Conservation (phyloP, 2,329 filamentous ascomycete genomes). For the Ophiocordyceps camponoti-rufipedis region DNA sequence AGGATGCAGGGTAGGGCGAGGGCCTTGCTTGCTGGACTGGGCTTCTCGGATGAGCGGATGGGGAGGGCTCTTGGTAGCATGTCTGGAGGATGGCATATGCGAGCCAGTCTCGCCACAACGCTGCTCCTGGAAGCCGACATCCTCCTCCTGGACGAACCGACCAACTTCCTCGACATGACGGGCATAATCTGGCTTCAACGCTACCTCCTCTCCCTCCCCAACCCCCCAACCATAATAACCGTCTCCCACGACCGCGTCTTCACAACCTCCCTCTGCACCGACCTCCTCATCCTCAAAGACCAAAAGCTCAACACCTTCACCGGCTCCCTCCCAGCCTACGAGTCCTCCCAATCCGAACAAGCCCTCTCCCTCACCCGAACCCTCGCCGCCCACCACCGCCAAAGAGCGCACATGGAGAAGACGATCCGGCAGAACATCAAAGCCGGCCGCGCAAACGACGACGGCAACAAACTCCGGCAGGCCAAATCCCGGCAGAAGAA, state of each 20-base stretch:
- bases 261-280: constrained; percentile 55
- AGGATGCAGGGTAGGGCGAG: constrained; percentile 49
- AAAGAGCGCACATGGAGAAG: constrained; percentile 64
- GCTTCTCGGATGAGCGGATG: constrained; percentile 47
- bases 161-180: constrained; percentile 68
- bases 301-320: constrained; percentile 56
- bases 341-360: constrained; percentile 47
- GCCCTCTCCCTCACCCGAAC: constrained; percentile 52
- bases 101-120: constrained; percentile 43
- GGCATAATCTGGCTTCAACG: constrained; percentile 74
- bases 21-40: constrained; percentile 48
- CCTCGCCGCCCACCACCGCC: constrained; percentile 67
- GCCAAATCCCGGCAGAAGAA: constrained; percentile 74
- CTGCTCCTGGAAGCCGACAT: constrained; percentile 60
- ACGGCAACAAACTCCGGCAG: constrained; percentile 74
- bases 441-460: constrained; percentile 57
- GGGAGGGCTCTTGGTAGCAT: constrained; percentile 42
- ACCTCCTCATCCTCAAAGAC: constrained; percentile 59
- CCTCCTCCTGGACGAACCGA: constrained; percentile 70
- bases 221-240: constrained; percentile 50
- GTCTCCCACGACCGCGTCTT: constrained; percentile 80
- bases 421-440: constrained; percentile 59
- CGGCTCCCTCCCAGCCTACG: constrained; percentile 56
- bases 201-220: constrained; percentile 41
- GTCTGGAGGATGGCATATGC: constrained; percentile 65